These are phyloP conservation scores for Arthroderma sp. DNA, from an alignment of 2,329 filamentous ascomycete genomes.

Conservation along the genomic window DNA sequence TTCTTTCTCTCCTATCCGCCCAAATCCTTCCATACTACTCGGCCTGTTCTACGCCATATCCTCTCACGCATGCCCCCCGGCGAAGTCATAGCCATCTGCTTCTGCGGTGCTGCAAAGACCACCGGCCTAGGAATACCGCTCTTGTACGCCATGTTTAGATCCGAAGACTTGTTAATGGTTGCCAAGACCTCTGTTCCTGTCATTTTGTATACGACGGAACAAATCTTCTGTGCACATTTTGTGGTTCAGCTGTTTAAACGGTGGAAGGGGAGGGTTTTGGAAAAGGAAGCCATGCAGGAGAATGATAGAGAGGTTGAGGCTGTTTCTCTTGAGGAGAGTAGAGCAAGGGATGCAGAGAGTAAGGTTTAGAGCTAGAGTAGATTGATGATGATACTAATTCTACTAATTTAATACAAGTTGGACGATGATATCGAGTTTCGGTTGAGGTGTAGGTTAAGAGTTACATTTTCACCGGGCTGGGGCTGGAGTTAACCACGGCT, in stretches of 20 bases:
- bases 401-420: no score
- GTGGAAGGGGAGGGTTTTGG: conserved; percentile 17
- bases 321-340: background rate
- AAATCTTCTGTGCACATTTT: conserved; percentile 27
- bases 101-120: conserved; percentile 61
- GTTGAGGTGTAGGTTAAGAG: no score
- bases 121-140: conserved; percentile 57
- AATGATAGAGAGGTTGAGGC: background rate
- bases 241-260: conserved; percentile 24
- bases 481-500: no score
- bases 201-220: conserved; percentile 27
- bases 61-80: conserved; percentile 36
- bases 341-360: no score
- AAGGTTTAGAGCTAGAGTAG: background rate
- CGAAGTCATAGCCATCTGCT: conserved; percentile 57
- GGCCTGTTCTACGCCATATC: conserved; percentile 8
- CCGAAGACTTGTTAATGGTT: conserved; percentile 21
- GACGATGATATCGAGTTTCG: no score
- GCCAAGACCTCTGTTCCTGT: conserved; percentile 27
- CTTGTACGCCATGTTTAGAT: conserved; percentile 49
- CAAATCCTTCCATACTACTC: background rate
- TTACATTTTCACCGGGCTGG: no score
- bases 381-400: background rate
- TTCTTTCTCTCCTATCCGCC: conserved; percentile 36
- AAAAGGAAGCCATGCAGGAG: conserved; percentile 9